Conservation (phyloP, 2,329 filamentous ascomycete species). For the Metarhizium humberi region DNA sequence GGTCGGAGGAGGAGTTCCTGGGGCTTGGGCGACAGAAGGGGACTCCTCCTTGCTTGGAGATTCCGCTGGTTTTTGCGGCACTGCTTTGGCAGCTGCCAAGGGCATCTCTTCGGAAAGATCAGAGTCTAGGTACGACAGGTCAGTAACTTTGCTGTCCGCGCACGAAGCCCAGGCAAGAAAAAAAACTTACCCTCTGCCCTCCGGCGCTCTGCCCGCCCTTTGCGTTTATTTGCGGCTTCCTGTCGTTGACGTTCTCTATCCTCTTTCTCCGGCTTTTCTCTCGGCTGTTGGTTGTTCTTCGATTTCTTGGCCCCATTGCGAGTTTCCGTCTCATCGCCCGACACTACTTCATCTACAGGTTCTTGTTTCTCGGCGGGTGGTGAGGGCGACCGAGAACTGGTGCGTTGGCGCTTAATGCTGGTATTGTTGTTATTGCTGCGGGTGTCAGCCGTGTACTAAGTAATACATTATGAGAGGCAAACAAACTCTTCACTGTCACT, state of each 20-base stretch:
- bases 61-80: constrained; percentile 20
- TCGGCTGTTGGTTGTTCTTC: constrained; percentile 49
- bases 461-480: neutral
- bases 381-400: constrained; percentile 63
- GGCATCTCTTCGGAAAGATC: constrained; percentile 62
- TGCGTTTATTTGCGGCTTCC: constrained; percentile 71
- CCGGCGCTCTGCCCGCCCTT: constrained; percentile 71
- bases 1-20: constrained; percentile 33
- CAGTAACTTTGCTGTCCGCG: neutral
- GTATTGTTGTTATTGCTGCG: constrained; percentile 51
- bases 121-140: constrained; percentile 42
- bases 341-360: constrained; percentile 48
- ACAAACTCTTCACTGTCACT: constrained; percentile 94
- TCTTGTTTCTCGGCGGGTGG: constrained; percentile 38
- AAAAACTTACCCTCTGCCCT: constrained; percentile 62
- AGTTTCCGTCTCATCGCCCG: constrained; percentile 56
- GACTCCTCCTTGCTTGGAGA: constrained; percentile 21
- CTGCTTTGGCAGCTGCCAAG: constrained; percentile 28
- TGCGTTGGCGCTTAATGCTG: constrained; percentile 72
- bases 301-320: constrained; percentile 50
- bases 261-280: constrained; percentile 57
- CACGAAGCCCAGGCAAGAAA: neutral
- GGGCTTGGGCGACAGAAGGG: constrained; percentile 17
- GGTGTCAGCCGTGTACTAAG: constrained; percentile 6
- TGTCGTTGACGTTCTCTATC: constrained; percentile 65